These are phyloP conservation scores for Psophocarpus tetragonolobus DNA, from an alignment of 306 rosid genomes.

Conservation along the genomic window DNA sequence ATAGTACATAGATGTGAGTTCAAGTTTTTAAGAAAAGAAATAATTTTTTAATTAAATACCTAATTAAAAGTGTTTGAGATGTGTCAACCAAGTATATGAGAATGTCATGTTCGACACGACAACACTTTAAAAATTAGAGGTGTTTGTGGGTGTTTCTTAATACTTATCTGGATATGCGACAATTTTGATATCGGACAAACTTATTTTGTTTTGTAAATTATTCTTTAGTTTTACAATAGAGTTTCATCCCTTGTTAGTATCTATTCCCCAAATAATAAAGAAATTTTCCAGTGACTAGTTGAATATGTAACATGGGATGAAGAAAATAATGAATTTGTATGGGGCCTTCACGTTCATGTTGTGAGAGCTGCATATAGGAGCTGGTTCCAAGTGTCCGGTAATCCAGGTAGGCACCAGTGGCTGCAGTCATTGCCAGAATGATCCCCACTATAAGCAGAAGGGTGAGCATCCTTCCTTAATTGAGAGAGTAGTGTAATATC, in stretches of 20 bases:
- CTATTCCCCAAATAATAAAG: slow-evolving; percentile 33
- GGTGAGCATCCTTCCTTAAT: slow-evolving; percentile 89
- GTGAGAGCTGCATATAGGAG: slow-evolving; percentile 76
- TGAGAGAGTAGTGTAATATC: slow-evolving; percentile 91
- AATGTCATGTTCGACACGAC: no score
- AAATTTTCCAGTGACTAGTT: slow-evolving; percentile 25
- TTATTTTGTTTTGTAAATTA: slow-evolving; percentile 27
- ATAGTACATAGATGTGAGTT: no score
- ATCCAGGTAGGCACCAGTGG: slow-evolving; percentile 97
- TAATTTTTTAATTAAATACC: no score
- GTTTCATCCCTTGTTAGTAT: slow-evolving; percentile 28
- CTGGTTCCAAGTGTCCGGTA: slow-evolving; percentile 98
- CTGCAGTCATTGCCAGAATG: slow-evolving; percentile 83
- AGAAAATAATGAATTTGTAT: neutral
- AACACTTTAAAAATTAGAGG: no score
- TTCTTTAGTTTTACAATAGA: slow-evolving; percentile 50
- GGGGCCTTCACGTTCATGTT: slow-evolving; percentile 45
- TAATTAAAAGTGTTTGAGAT: no score
- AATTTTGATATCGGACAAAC: slow-evolving; percentile 17
- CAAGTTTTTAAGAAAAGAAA: no score
- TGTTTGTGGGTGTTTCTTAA: no score
- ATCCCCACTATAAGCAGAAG: slow-evolving; percentile 66
- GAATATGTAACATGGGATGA: slow-evolving; percentile 32
- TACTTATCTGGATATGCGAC: slow-evolving; percentile 30
- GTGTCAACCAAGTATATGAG: no score